Evolutionary conservation across 306 rosid species (phyloP).

Genomic region (Vigna nakashimae): DNA sequence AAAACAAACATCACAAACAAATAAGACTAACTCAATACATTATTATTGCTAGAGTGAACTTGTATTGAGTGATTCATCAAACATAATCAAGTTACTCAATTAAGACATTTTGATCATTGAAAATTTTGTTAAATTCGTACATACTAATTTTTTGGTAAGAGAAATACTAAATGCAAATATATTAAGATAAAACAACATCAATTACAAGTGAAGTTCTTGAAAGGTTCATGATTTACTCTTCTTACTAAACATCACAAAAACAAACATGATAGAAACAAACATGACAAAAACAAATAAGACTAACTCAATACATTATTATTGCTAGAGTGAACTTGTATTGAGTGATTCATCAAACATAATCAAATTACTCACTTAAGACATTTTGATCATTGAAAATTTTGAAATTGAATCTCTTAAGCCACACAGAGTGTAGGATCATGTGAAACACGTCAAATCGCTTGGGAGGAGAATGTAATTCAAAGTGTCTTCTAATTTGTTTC

Average conservation of each 20-base stretch:
- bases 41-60: not conserved
- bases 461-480: constrained; percentile 77
- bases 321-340: not conserved
- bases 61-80: not conserved
- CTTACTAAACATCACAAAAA: too few relatives aligned
- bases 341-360: not conserved
- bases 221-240: too few relatives aligned
- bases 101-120: constrained; percentile 33
- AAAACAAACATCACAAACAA: too few relatives aligned
- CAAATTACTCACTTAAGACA: not conserved
- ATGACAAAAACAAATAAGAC: too few relatives aligned
- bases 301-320: too few relatives aligned
- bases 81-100: not conserved
- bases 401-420: constrained; percentile 86
- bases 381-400: constrained; percentile 51
- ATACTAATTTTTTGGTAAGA: too few relatives aligned
- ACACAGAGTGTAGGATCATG: constrained; percentile 92
- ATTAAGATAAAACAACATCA: too few relatives aligned
- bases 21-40: too few relatives aligned
- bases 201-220: too few relatives aligned
- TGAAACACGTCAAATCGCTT: constrained; percentile 83
- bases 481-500: constrained; percentile 68
- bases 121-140: constrained; percentile 31
- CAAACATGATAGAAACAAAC: too few relatives aligned
- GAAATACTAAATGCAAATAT: too few relatives aligned